phyloP scores from a whole-genome alignment of 2,329 filamentous ascomycete species.

The Colletotrichum siamense region DNA sequence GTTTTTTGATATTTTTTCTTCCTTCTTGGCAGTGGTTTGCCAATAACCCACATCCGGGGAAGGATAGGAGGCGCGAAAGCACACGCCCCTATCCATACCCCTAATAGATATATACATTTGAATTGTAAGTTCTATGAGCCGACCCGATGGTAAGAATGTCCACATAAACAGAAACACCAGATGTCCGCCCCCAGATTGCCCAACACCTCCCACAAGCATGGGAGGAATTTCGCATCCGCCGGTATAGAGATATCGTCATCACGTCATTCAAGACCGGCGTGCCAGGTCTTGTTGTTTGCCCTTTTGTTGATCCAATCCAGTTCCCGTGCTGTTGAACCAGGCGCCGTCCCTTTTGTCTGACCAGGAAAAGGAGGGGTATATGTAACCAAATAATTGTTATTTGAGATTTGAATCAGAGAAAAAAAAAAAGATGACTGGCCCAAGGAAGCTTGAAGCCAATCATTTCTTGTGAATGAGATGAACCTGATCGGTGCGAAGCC shows the following conservation, averaged over 20 bases:
- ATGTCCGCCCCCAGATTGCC: background rate
- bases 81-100: background rate
- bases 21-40: background rate
- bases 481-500: background rate
- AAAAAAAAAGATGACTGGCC: background rate
- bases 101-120: conserved; percentile 17
- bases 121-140: conserved; percentile 7
- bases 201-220: background rate
- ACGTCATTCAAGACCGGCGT: conserved; percentile 12
- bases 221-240: background rate
- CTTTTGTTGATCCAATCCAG: conserved; percentile 12
- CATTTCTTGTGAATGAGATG: background rate
- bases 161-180: conserved; percentile 15
- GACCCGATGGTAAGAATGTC: background rate
- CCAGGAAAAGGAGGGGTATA: background rate
- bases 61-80: background rate
- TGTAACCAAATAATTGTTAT: background rate
- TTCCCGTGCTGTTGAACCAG: conserved; percentile 12
- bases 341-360: conserved; percentile 1
- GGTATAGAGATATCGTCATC: conserved; percentile 22
- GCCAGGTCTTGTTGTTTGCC: conserved; percentile 1
- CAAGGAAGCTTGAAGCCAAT: background rate
- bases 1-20: background rate
- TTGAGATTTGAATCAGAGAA: background rate
- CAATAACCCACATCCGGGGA: background rate